Percentiles rank a stretch among this genome's conserved stretches.
phyloP scores from a whole-genome alignment of 2,329 filamentous ascomycete genomes.

The Penicillium italicum region DNA sequence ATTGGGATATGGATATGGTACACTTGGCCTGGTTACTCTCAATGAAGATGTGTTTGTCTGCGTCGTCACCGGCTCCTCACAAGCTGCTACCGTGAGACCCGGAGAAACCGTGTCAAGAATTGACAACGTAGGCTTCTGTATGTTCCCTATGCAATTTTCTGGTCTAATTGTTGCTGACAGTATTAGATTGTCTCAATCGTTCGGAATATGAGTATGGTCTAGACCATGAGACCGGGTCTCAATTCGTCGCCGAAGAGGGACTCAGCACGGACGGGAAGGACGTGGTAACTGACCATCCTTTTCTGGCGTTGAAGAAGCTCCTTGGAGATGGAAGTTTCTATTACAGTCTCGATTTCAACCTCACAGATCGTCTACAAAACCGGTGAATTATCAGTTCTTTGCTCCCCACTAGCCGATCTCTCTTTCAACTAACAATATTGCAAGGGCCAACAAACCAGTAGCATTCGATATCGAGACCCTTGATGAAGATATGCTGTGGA shows the following conservation, averaged over 20 bases:
- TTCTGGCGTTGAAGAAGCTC: constrained; percentile 84
- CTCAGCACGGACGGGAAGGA: constrained; percentile 61
- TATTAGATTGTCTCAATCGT: constrained; percentile 76
- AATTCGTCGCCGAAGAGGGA: constrained; percentile 52
- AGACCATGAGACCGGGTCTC: constrained; percentile 53
- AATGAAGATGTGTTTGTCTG: constrained; percentile 84
- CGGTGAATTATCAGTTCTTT: constrained; percentile 50
- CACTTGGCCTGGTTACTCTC: constrained; percentile 80
- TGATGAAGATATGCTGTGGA: constrained; percentile 92
- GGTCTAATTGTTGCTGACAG: not conserved
- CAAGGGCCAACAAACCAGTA: constrained; percentile 67
- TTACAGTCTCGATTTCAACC: constrained; percentile 96
- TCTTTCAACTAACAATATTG: constrained; percentile 11
- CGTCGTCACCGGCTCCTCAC: constrained; percentile 74
- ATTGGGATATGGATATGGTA: constrained; percentile 77
- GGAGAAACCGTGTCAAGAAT: constrained; percentile 90
- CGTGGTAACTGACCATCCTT: constrained; percentile 75
- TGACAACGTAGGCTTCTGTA: constrained; percentile 75
- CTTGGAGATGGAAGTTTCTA: constrained; percentile 93
- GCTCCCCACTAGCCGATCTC: not conserved
- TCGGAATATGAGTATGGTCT: constrained; percentile 77
- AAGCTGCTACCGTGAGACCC: constrained; percentile 76
- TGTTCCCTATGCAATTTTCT: constrained; percentile 16
- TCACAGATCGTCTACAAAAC: constrained; percentile 89
- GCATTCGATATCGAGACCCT: constrained; percentile 89